phyloP scores from a whole-genome alignment of 257 asterid genomes.

The Capsicum rhomboideum region DNA sequence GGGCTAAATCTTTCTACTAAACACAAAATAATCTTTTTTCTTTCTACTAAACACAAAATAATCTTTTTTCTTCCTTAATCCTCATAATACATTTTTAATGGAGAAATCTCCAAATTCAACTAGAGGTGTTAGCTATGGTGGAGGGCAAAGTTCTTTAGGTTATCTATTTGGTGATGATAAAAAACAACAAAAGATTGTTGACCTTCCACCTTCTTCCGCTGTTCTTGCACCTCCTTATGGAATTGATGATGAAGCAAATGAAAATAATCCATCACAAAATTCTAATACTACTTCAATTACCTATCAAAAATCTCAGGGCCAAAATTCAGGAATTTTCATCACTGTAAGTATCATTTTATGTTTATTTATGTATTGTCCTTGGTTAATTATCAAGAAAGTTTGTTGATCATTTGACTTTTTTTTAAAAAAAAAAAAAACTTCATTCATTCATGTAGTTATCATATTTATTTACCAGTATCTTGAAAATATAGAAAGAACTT shows the following conservation, averaged over 20 bases:
- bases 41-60: no score
- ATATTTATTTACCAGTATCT: not conserved
- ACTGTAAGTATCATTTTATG: conserved; percentile 23
- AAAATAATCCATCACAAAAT: conserved; percentile 4
- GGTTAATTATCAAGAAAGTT: not conserved
- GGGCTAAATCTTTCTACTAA: not conserved
- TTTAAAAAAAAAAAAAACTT: no score
- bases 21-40: no score
- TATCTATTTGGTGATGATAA: conserved; percentile 48
- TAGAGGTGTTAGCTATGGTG: conserved; percentile 49
- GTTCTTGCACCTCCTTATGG: conserved; percentile 44
- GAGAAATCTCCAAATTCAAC: conserved; percentile 14
- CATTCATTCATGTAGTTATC: not conserved
- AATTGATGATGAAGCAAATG: conserved; percentile 10
- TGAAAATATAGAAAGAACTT: not conserved
- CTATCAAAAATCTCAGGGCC: conserved; percentile 17
- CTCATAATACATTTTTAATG: not conserved
- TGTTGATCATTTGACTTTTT: not conserved
- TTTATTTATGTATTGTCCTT: not conserved
- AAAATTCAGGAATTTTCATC: conserved; percentile 34
- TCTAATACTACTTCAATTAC: conserved; percentile 9
- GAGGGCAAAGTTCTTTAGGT: conserved; percentile 59
- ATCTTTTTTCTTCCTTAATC: not conserved
- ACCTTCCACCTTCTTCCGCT: conserved; percentile 22
- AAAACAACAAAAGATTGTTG: conserved; percentile 18